Base-by-base conservation (phyloP, 2,329 filamentous ascomycete genomes). In the Pestalotiopsis sp. region DNA sequence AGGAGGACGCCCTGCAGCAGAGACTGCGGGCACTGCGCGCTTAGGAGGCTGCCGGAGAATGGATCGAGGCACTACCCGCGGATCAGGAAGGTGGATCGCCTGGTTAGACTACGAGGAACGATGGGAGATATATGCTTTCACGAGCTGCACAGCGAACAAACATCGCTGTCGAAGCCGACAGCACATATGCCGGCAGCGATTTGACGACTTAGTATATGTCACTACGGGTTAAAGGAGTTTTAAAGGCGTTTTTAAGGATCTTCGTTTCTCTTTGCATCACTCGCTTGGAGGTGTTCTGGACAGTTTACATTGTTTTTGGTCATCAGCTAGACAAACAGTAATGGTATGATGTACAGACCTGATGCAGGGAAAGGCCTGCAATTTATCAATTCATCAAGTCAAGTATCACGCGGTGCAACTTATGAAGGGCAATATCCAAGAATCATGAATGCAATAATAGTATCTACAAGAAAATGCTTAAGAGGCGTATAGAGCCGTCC, bases 1-100 rank as follows among this genome's bases (percentile, higher is more conserved):
- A 67, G 66, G 66, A 67, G 25, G 66, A 67, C 20, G 66, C 66
- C 3, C 58, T 67, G 58, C 66, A 67, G 58, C 66, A 67, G 66
- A 49, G 66, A 23, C 45, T 67, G 11, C 49, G 66, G 27, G 66
- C 66, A 2, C 27, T 67, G 38, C 23, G 66, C 9, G 66, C 66
- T 23, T 67, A 67, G 41, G 41, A 63, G 38, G 59, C 25, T 36
- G 57, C 23, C 57, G 27, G 57, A 31, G 20, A 17, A 14, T 27
- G 17, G 27, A 59, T 36, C 57, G 27, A 59, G 57, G 14, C 57
- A 14, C 57, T 25, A 2, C 45, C 45, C n/a, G 45, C 45, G 3
- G n/a, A 4, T 9, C 17, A 23, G 3, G 14, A 52, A 1, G 17
- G 20, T n/a, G n/a, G 20, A 17, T 52, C 11, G 45, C 17, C 45